Evolutionary conservation across 2,329 filamentous ascomycete species (phyloP).

Genomic region (Cercospora sojina): DNA sequence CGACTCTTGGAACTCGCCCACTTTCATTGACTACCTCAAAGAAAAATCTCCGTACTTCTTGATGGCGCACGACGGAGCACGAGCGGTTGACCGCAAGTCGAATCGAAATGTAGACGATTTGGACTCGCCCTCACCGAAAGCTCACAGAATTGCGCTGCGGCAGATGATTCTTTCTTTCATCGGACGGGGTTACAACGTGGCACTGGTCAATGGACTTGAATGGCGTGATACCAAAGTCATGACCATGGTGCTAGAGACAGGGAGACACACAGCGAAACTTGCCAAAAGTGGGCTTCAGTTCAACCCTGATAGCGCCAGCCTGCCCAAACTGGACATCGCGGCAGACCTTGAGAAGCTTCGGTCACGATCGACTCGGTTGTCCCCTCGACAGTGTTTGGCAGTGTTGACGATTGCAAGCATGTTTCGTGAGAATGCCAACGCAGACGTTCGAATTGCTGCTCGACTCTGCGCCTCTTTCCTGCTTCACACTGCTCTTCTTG

Average conservation of each 20-base stretch:
- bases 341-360: slow-evolving; percentile 23
- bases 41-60: slow-evolving; percentile 62
- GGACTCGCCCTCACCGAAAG: slow-evolving; percentile 13
- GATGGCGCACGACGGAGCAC: slow-evolving; percentile 64
- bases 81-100: slow-evolving; percentile 26
- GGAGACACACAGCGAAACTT: slow-evolving; percentile 10
- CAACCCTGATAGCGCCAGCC: neutral
- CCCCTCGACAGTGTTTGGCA: slow-evolving; percentile 32
- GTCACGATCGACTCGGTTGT: slow-evolving; percentile 19
- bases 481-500: slow-evolving; percentile 35
- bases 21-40: slow-evolving; percentile 58
- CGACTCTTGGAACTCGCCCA: slow-evolving; percentile 47
- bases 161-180: slow-evolving; percentile 58
- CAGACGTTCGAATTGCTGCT: slow-evolving; percentile 9
- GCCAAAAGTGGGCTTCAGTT: slow-evolving; percentile 4
- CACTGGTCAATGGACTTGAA: slow-evolving; percentile 62
- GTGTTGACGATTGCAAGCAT: slow-evolving; percentile 29
- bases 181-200: slow-evolving; percentile 58
- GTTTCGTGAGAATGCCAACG: slow-evolving; percentile 19
- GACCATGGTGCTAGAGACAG: slow-evolving; percentile 48
- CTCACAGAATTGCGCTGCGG: slow-evolving; percentile 38
- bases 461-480: slow-evolving; percentile 30
- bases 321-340: slow-evolving; percentile 22
- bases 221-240: slow-evolving; percentile 64
- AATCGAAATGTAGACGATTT: slow-evolving; percentile 22